These are phyloP conservation scores for Sisymbrium irio DNA, from an alignment of 345 rosid species.

Conservation along the genomic window DNA sequence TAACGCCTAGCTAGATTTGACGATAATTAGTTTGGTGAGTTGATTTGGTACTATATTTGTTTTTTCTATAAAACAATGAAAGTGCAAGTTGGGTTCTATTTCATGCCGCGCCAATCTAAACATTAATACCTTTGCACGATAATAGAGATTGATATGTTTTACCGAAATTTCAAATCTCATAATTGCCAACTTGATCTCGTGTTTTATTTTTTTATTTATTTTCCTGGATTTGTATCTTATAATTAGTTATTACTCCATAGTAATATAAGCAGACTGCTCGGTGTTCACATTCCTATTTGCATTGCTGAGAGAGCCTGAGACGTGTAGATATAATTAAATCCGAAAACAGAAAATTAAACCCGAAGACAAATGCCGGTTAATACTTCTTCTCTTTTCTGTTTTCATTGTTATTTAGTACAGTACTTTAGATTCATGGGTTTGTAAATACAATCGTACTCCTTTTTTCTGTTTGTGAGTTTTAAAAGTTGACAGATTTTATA, in stretches of 20 bases:
- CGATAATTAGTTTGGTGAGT: constrained; percentile 28
- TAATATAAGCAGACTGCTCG: not conserved
- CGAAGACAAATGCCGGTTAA: too few species aligned
- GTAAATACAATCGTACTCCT: too few species aligned
- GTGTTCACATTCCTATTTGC: not conserved
- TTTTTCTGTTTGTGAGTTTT: too few species aligned
- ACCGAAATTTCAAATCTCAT: constrained; percentile 23
- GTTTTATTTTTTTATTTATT: not conserved
- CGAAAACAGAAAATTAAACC: too few species aligned
- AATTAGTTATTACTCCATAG: not conserved
- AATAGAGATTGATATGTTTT: constrained; percentile 29
- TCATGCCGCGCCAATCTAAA: constrained; percentile 27
- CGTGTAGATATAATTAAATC: not conserved
- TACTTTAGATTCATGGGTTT: too few species aligned
- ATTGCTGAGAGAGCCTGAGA: not conserved
- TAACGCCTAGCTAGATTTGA: constrained; percentile 27
- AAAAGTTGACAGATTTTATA: too few species aligned
- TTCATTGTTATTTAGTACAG: too few species aligned
- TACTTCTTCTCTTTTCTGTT: too few species aligned
- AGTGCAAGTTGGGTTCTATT: constrained; percentile 30
- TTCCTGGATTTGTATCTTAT: not conserved
- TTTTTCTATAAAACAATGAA: not conserved
- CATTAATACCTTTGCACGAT: constrained; percentile 29
- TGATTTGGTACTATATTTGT: constrained; percentile 17
- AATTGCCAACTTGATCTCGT: constrained; percentile 25